phyloP scores from a whole-genome alignment of 768 basidiomycete species.

The Agaricus subrufescens region DNA sequence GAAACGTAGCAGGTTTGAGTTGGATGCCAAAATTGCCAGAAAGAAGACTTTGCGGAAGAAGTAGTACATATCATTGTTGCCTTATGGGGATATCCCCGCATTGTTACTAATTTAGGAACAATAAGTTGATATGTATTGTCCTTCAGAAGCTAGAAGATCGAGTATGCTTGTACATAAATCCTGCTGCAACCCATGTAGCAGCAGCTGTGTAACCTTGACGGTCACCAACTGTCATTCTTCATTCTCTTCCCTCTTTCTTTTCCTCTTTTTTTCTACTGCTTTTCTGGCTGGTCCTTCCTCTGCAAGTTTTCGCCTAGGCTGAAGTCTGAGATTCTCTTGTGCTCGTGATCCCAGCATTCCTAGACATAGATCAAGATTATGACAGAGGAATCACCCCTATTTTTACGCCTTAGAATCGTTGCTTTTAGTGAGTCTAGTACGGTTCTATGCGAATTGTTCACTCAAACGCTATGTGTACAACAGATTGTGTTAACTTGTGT shows the following conservation, averaged over 20 bases:
- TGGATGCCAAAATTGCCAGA: conserved; percentile 39
- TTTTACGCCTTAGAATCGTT: conserved; percentile 12
- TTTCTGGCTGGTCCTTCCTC: background rate
- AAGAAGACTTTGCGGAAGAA: conserved; percentile 23
- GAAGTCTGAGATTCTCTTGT: no score
- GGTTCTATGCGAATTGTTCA: background rate
- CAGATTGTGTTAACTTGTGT: conserved; percentile 20
- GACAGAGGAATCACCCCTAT: conserved; percentile 8
- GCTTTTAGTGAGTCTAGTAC: conserved; percentile 8
- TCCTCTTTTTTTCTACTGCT: background rate
- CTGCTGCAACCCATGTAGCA: background rate
- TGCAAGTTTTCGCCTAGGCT: background rate
- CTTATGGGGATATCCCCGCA: no score
- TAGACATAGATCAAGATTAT: background rate
- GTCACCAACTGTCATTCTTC: background rate
- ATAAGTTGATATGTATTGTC: conserved; percentile 3
- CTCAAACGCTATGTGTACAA: background rate
- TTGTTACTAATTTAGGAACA: conserved; percentile 7
- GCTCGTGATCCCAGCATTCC: background rate
- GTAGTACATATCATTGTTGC: background rate
- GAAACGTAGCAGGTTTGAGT: conserved; percentile 48
- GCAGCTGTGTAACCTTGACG: background rate
- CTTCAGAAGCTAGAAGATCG: background rate
- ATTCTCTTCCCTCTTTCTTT: background rate
- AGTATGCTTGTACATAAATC: background rate